Base-by-base conservation (phyloP, 768 basidiomycete species). In the Phallus indusiatus region DNA sequence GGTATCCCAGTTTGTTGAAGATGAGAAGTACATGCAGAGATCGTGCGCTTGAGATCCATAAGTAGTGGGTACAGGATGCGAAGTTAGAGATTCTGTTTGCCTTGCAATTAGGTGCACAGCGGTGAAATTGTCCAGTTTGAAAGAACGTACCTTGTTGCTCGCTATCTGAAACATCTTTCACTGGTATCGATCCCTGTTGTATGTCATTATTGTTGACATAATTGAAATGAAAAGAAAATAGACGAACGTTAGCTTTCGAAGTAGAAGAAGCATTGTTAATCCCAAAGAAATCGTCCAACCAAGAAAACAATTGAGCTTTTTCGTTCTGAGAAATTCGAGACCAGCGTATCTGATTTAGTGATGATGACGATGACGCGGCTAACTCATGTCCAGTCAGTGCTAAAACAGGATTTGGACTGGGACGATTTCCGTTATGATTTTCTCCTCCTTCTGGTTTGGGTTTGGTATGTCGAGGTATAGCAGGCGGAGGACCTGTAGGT, bases 271-370 rank as follows among this genome's bases (percentile, higher is more conserved):
- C 42, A n/a, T 34, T 12, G 24, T 48, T 56, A n/a, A 20, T 50
- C 16, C 21, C 76, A 65, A 91, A 91, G 71, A 84, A 90, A 65
- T 90, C 88, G 67, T 91, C 88, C 20, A 91, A 74, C 88, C 88
- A 90, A 60, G 71, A 70, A 69, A 90, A 91, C 66, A 91, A 86
- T 22, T 74, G 80, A 33, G 80, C 72, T 67, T 88, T 90, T 65
- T 91, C 87, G 67, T 84, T 77, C 20, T 68, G 65, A 1, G 81
- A 79, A 51, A 91, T 74, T 67, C 86, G 82, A 5, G 76, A 69
- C 88, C 88, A 91, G 67, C 88, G 82, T 33, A 90, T 80, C 65
- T 53, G 61, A n/a, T 14, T 64, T 65, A 18, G 7, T 47, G 21
- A 11, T 5, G n/a, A 34, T 16, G 28, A 16, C 17, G 28, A 55